Percentiles rank a stretch among this genome's conserved stretches.
Conservation (phyloP, 2,329 filamentous ascomycete genomes). For the Triangularia verruculosa region DNA sequence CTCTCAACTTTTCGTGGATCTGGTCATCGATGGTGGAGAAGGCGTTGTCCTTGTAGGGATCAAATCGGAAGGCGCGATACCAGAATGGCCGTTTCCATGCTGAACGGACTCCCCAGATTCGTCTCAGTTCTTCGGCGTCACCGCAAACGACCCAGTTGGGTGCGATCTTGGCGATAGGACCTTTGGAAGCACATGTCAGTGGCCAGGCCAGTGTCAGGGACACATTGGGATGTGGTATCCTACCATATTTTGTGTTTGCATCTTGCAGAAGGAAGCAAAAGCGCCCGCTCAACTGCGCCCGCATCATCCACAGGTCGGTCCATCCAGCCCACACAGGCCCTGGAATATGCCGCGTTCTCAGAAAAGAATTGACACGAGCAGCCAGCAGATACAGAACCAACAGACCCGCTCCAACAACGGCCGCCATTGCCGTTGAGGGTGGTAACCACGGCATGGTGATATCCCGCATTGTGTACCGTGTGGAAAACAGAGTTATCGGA, state of each 20-base stretch:
- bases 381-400: slow-evolving; percentile 2
- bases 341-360: slow-evolving; percentile 30
- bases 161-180: slow-evolving; percentile 16
- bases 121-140: slow-evolving; percentile 14
- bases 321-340: slow-evolving; percentile 31
- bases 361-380: slow-evolving; percentile 12
- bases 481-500: neutral
- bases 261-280: slow-evolving; percentile 28
- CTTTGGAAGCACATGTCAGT: slow-evolving; percentile 21
- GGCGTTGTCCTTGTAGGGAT: slow-evolving; percentile 18
- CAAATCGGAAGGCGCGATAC: slow-evolving; percentile 45
- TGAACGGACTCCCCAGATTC: slow-evolving; percentile 12
- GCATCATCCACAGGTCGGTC: slow-evolving; percentile 33
- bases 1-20: slow-evolving; percentile 17
- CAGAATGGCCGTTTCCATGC: slow-evolving; percentile 33
- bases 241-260: slow-evolving; percentile 27
- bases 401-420: slow-evolving; percentile 9
- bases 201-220: slow-evolving; percentile 19
- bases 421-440: neutral
- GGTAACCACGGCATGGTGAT: neutral
- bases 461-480: neutral
- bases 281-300: slow-evolving; percentile 27
- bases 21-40: slow-evolving; percentile 17
- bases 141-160: slow-evolving; percentile 15
- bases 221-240: neutral